Base-by-base conservation (phyloP, 305 asterid genomes). In the Fraxinus sp. region DNA sequence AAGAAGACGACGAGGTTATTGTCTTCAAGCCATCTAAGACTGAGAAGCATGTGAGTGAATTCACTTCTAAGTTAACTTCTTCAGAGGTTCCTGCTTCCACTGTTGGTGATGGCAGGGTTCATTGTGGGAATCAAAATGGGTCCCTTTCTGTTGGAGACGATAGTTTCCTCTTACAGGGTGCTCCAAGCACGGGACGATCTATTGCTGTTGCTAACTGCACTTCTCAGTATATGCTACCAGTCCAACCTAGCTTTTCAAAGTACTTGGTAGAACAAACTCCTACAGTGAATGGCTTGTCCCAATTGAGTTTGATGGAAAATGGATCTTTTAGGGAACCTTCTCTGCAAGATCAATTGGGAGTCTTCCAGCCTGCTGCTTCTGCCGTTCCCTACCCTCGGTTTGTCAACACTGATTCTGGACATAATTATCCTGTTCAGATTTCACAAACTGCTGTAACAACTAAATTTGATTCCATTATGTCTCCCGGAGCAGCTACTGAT, bases 1-100 rank as follows among this genome's bases (percentile, higher is more conserved):
- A 95, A 79, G 98, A 94, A 68, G 99, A 95, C 81, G 99, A 94
- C 9, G 98, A 95, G 88, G 99, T 93, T 83, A 95, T 95, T 79
- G 88, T 95, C 76, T 95, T 95, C 83, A 92, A 92, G 91, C 99
- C 99, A 5, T 86, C 90, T 16, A 82, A 83, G 26, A 75, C 78
- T 76, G 98, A 94, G 84, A 95, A 91, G 88, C 89, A 78, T 76
- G 81, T 82, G 28, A 91, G 89, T 78, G 97, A 89, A 2, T 76
- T 87, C 11, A 70, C 89, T 70, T 83, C 89, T 66, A 87, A 86
- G 62, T 74, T 80, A 82, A 37, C 85, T 68, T 78, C 91, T 64
- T 80, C 91, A 2, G 89, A 84, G 49, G 78, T 80, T 72, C 88
- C 78, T 84, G 86, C 86, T 82, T 74, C 93, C 81, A 85, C 66